Evolutionary conservation across 495 filamentous ascomycete species (phyloP), one percentile per base, ranked within the genome.

Genomic region (Penicillium riverlandense): DNA sequence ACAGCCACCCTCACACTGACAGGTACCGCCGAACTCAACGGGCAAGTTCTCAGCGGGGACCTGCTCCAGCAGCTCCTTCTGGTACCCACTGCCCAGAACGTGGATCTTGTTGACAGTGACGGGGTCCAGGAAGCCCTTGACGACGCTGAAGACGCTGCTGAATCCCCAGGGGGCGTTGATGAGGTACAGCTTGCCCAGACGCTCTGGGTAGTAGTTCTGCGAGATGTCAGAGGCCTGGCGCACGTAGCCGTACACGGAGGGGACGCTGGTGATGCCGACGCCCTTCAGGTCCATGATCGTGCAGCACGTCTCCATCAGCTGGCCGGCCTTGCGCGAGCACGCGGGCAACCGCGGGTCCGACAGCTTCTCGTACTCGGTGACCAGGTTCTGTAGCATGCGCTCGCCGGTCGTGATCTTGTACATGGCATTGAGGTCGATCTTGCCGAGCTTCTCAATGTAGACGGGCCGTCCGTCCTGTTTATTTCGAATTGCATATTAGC

Each of bases 141-240:
- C 76, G 40, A 94, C 73, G 59, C 66, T 79, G 74, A 92, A 98
- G 40, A 85, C 86, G 50, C 69, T 69, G 52, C 81, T 80, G 76
- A 95, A 96, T 22, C 88, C 88, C 88, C 90, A 96, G 29, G 90
- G 91, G 12, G 91, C 87, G 72, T 98, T 98, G 80, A 97, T 96
- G 44, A 98, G 68, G 72, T 95, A 97, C 48, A 97, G 72, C 57
- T 85, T 85, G 39, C 84, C 84, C 15, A 96, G 72, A 42, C 88
- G 85, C 72, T 98, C 92, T 13, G 92, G 92, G 73, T 98, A 98
- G 82, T 98, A 96, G 78, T 96, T 95, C 64, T 96, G 91, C 42
- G 85, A 91, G 65, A 97, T 84, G 47, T 70, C 81, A 22, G 85
- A 86, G 22, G 85, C 85, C 57, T 83, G 77, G 50, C 77, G 78